These are phyloP conservation scores for Solanum dulcamara DNA, from an alignment of 257 asterid genomes.

Conservation along the genomic window DNA sequence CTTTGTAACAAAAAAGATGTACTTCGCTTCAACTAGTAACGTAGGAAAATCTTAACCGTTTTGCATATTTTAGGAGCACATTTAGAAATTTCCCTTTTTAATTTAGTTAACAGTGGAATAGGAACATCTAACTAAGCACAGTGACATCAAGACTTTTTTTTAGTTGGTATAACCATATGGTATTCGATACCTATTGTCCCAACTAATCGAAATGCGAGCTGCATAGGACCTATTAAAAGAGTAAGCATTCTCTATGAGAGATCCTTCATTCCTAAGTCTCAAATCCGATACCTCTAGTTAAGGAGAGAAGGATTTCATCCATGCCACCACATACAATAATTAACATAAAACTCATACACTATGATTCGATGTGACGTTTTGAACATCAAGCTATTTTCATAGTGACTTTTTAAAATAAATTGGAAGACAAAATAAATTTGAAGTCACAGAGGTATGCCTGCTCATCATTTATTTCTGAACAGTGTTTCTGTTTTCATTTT, in stretches of 20 bases:
- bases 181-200: too few species aligned
- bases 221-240: too few species aligned
- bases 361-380: not conserved
- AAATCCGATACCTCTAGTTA: not conserved
- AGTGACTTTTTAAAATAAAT: not conserved
- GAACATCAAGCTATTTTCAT: not conserved
- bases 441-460: not conserved
- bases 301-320: not conserved
- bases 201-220: too few species aligned
- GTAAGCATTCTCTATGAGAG: not conserved
- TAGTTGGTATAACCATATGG: too few species aligned
- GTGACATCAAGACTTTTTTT: too few species aligned
- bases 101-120: too few species aligned
- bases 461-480: not conserved
- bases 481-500: not conserved
- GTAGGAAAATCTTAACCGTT: too few species aligned
- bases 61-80: too few species aligned
- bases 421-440: not conserved
- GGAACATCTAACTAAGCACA: too few species aligned
- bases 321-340: not conserved
- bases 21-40: too few species aligned
- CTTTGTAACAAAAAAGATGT: too few species aligned
- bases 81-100: too few species aligned
- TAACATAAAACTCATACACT: not conserved
- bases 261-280: not conserved